A percentile compares a stretch with the other conserved stretches of the same genome.
Conservation (phyloP, 306 rosid species). For the Malus sylvestris region DNA sequence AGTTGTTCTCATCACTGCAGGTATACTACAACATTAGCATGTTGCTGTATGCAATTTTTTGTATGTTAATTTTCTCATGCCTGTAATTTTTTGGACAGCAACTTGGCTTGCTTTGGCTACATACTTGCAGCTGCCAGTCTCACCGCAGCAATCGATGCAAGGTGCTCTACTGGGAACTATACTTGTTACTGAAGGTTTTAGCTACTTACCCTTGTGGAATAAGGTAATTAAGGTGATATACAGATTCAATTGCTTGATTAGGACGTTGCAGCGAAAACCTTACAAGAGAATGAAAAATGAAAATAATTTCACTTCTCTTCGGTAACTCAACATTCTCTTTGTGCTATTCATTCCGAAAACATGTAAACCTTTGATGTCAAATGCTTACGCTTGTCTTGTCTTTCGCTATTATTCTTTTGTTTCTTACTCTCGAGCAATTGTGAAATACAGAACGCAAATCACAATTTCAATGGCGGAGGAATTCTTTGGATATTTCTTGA, state of each 20-base stretch:
- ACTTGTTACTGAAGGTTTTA: conserved; percentile 24
- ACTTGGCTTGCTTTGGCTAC: conserved; percentile 23
- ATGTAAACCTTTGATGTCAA: too few relatives aligned
- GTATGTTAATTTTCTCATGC: background rate
- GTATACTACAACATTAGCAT: background rate
- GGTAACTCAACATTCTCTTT: background rate
- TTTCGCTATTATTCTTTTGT: background rate
- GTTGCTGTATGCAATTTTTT: too few relatives aligned
- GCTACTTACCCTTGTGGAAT: conserved; percentile 17
- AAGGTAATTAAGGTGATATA: conserved; percentile 4
- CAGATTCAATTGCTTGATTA: background rate
- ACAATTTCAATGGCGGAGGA: conserved; percentile 23
- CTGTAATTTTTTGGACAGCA: conserved; percentile 8
- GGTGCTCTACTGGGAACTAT: conserved; percentile 20
- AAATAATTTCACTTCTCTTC: background rate
- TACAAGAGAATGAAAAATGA: background rate
- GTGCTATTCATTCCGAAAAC: too few relatives aligned
- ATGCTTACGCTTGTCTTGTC: background rate
- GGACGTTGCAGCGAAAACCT: background rate
- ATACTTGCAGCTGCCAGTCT: conserved; percentile 15
- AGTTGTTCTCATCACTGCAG: conserved; percentile 21
- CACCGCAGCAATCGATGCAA: conserved; percentile 19
- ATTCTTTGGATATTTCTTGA: conserved; percentile 20
- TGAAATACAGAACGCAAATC: conserved; percentile 17
- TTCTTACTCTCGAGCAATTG: background rate